These are phyloP conservation scores for Hypoxylon sp. DNA, from an alignment of 2,329 filamentous ascomycete genomes.

Conservation along the genomic window DNA sequence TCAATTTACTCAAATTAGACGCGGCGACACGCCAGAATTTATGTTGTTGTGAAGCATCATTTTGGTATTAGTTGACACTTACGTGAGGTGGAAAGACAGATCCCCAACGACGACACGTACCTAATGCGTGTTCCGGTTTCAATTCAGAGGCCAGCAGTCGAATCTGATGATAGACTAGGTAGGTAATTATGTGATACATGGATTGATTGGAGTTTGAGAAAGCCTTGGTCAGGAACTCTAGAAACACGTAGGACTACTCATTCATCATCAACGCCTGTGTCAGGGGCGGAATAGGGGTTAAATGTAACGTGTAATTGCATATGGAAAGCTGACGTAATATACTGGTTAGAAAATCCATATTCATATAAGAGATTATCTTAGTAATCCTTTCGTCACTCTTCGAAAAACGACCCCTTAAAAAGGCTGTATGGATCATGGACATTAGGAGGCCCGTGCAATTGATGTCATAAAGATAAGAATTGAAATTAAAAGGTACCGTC, in stretches of 20 bases:
- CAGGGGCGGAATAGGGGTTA: neutral
- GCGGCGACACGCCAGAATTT: neutral
- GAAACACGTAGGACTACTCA: too few species aligned
- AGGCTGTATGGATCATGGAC: neutral
- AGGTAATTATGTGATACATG: too few species aligned
- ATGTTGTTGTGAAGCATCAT: neutral
- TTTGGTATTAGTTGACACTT: neutral
- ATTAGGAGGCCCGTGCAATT: conserved; percentile 4
- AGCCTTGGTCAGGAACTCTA: too few species aligned
- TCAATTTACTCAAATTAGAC: neutral
- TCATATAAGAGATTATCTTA: too few species aligned
- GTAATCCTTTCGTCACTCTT: too few species aligned
- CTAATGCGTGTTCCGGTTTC: neutral
- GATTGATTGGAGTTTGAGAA: neutral
- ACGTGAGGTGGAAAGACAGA: neutral
- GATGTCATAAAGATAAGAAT: neutral
- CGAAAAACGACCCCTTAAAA: neutral
- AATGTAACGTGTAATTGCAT: neutral
- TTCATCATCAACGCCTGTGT: neutral
- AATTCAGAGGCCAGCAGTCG: too few species aligned
- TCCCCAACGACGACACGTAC: neutral
- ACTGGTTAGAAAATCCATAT: too few species aligned
- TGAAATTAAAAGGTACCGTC: neutral
- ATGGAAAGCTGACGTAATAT: neutral
- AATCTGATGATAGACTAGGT: too few species aligned